phyloP scores from a whole-genome alignment of 306 rosid species.

The Lathyrus aphaca region DNA sequence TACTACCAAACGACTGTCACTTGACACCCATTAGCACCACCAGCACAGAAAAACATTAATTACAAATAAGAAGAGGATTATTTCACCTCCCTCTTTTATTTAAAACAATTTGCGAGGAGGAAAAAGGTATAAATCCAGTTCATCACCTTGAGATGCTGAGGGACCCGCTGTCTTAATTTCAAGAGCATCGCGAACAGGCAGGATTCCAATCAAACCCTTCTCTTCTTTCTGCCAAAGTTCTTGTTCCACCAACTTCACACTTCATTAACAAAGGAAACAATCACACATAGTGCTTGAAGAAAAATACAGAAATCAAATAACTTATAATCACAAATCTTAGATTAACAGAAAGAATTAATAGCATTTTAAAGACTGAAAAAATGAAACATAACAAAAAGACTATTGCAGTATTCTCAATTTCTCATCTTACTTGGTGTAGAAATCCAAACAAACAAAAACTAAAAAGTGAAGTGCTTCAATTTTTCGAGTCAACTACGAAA shows the following conservation, averaged over 20 bases:
- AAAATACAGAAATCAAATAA: constrained; percentile 20
- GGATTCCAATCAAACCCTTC: constrained; percentile 95
- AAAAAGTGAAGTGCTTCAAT: not conserved
- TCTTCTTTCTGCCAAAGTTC: constrained; percentile 99
- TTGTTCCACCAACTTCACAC: constrained; percentile 98
- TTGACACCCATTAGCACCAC: not conserved
- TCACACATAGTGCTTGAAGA: constrained; percentile 16
- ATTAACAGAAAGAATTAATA: not conserved
- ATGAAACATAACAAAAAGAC: not conserved
- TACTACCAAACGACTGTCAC: not conserved
- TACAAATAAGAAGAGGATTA: not conserved
- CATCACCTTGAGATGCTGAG: constrained; percentile 68
- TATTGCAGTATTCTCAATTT: not conserved
- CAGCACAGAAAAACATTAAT: not conserved
- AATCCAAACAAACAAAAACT: not conserved
- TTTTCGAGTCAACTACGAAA: constrained; percentile 13
- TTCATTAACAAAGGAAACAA: constrained; percentile 44
- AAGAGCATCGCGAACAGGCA: constrained; percentile 90
- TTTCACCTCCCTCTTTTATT: not conserved
- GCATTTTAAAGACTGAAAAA: not conserved
- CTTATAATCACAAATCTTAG: not conserved
- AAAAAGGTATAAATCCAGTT: not conserved
- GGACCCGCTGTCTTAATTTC: constrained; percentile 62
- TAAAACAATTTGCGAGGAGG: not conserved
- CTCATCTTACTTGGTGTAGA: not conserved